A percentile compares a stretch with the other conserved stretches of the same genome.
Conservation (phyloP, 2,329 filamentous ascomycete genomes). For the Zymoseptoria ardabiliae region DNA sequence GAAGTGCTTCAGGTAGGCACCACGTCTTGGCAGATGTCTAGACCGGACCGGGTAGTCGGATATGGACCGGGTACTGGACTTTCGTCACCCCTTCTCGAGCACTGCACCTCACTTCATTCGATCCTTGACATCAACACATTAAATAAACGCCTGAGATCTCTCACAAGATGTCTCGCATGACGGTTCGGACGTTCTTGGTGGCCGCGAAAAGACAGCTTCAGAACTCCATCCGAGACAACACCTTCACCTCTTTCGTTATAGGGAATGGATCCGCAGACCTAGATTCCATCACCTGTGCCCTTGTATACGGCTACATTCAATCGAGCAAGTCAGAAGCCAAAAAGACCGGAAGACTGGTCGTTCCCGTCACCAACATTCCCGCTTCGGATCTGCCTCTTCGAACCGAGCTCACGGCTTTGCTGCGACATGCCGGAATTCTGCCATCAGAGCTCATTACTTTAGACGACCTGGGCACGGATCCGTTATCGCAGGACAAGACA, state of each 20-base stretch:
- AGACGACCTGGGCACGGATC: constrained; percentile 44
- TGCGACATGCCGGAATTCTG: constrained; percentile 53
- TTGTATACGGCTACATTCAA: constrained; percentile 67
- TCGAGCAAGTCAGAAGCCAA: constrained; percentile 47
- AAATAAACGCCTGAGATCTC: background rate
- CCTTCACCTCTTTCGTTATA: constrained; percentile 43
- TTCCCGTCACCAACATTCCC: constrained; percentile 67
- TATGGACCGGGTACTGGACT: background rate
- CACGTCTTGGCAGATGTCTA: background rate
- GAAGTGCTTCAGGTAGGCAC: background rate
- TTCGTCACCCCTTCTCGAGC: background rate
- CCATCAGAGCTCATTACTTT: constrained; percentile 59
- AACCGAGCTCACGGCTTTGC: constrained; percentile 62
- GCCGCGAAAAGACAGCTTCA: constrained; percentile 39
- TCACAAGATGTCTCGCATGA: constrained; percentile 35
- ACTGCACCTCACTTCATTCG: background rate
- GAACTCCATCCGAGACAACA: constrained; percentile 32
- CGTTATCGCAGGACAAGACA: constrained; percentile 49
- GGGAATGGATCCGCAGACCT: constrained; percentile 61
- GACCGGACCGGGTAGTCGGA: background rate
- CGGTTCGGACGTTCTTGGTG: constrained; percentile 40
- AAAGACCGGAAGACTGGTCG: constrained; percentile 49
- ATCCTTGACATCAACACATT: background rate
- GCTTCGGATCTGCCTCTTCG: constrained; percentile 62
- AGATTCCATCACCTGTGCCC: constrained; percentile 68